phyloP scores from a whole-genome alignment of 768 basidiomycete species.

The Pholiota molesta region DNA sequence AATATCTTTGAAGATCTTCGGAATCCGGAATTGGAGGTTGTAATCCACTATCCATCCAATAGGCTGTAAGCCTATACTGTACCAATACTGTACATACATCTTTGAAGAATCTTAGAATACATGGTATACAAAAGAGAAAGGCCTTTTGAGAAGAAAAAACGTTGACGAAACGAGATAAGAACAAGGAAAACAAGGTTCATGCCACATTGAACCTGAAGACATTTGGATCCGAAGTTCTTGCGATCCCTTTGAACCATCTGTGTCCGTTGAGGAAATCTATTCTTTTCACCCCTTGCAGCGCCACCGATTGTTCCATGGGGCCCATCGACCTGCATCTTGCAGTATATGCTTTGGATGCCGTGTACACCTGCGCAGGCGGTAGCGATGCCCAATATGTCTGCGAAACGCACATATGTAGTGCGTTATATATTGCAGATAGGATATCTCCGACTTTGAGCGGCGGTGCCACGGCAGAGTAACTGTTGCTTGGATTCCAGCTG shows the following conservation, averaged over 20 bases:
- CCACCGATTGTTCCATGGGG: slow-evolving; percentile 36
- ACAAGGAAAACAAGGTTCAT: slow-evolving; percentile 5
- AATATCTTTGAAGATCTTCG: too few relatives aligned
- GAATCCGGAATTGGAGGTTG: too few relatives aligned
- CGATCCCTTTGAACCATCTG: slow-evolving; percentile 51
- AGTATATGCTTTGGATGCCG: slow-evolving; percentile 40
- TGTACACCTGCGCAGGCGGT: slow-evolving; percentile 29
- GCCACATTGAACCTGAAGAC: slow-evolving; percentile 37
- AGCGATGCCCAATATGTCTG: slow-evolving; percentile 38
- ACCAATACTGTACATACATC: too few relatives aligned
- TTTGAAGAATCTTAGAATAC: neutral
- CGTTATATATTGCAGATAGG: slow-evolving; percentile 46
- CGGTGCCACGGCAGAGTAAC: slow-evolving; percentile 28
- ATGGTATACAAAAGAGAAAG: neutral
- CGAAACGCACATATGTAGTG: slow-evolving; percentile 7
- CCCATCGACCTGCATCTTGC: slow-evolving; percentile 37
- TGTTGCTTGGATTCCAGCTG: slow-evolving; percentile 34
- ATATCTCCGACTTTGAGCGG: slow-evolving; percentile 65
- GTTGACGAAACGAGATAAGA: neutral
- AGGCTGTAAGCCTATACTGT: too few relatives aligned
- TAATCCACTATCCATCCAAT: too few relatives aligned
- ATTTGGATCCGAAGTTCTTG: slow-evolving; percentile 41
- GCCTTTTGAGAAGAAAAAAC: neutral
- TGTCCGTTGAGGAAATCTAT: slow-evolving; percentile 59
- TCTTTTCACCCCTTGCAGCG: slow-evolving; percentile 56